Conservation (phyloP, 176 grass and related monocot species). For the Melocanna baccifera region DNA sequence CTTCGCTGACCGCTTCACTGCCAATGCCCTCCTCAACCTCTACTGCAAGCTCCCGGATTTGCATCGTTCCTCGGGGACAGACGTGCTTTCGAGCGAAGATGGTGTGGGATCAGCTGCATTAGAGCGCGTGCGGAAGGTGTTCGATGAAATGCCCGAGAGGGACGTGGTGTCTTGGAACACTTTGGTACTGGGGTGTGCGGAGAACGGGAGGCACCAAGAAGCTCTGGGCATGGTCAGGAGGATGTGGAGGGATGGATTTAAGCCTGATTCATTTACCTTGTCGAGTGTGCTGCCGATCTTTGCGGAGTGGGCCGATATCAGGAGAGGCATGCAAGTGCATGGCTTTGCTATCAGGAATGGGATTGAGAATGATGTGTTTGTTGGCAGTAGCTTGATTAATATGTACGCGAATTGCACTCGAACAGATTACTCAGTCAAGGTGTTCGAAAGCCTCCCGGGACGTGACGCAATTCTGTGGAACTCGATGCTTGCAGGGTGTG, state of each 20-base stretch:
- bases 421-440: slow-evolving; percentile 43
- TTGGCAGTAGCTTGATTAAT: slow-evolving; percentile 69
- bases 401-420: slow-evolving; percentile 62
- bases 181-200: slow-evolving; percentile 42
- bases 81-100: not conserved
- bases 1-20: slow-evolving; percentile 42
- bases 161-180: slow-evolving; percentile 70
- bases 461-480: slow-evolving; percentile 59
- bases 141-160: slow-evolving; percentile 56
- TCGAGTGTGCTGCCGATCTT: slow-evolving; percentile 68
- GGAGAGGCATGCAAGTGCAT: slow-evolving; percentile 59
- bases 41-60: slow-evolving; percentile 47
- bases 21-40: slow-evolving; percentile 71
- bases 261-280: slow-evolving; percentile 57
- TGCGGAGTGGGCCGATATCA: slow-evolving; percentile 43
- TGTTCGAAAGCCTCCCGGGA: slow-evolving; percentile 43
- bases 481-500: slow-evolving; percentile 55
- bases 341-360: slow-evolving; percentile 52
- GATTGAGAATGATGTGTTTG: slow-evolving; percentile 39
- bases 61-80: not conserved
- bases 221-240: slow-evolving; percentile 45
- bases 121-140: slow-evolving; percentile 45
- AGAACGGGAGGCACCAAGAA: slow-evolving; percentile 39
- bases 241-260: slow-evolving; percentile 51
- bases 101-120: not conserved